These are phyloP conservation scores for Cutaneotrichosporon spelunceum DNA, from an alignment of 1,284 basidiomycete genomes.

Conservation along the genomic window DNA sequence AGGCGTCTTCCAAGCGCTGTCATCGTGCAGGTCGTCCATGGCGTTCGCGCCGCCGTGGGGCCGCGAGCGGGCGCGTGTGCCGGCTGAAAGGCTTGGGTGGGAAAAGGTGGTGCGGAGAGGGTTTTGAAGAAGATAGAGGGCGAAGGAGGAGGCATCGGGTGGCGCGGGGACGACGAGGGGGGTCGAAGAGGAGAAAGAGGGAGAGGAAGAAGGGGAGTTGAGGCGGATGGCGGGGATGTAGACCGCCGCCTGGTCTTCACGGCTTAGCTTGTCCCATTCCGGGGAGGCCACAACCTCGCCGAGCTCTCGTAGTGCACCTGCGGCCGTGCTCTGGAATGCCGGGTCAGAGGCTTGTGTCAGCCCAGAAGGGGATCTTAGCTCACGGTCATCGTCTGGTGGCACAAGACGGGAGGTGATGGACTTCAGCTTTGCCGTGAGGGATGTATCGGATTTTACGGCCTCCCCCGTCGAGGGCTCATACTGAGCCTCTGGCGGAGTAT, in stretches of 20 bases:
- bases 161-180: neutral
- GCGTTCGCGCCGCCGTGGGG: constrained; percentile 47
- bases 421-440: constrained; percentile 18
- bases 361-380: constrained; percentile 6
- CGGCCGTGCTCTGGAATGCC: constrained; percentile 17
- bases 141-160: constrained; percentile 7
- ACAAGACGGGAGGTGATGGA: constrained; percentile 24
- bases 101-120: constrained; percentile 31
- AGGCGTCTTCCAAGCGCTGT: constrained; percentile 35
- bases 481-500: constrained; percentile 19
- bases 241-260: constrained; percentile 30
- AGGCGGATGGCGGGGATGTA: constrained; percentile 29
- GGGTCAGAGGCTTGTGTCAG: constrained; percentile 16
- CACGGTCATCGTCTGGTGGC: constrained; percentile 31
- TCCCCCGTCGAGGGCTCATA: neutral
- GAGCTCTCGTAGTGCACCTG: constrained; percentile 20
- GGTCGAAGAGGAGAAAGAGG: neutral
- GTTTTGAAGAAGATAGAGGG: constrained; percentile 25
- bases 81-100: constrained; percentile 30
- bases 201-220: constrained; percentile 19
- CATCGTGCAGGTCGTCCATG: constrained; percentile 38
- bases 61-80: constrained; percentile 10
- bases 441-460: constrained; percentile 1
- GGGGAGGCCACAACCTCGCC: constrained; percentile 3
- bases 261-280: constrained; percentile 24